Base-by-base conservation (phyloP, 208 protist species). In the Wallacemonas sp. region DNA sequence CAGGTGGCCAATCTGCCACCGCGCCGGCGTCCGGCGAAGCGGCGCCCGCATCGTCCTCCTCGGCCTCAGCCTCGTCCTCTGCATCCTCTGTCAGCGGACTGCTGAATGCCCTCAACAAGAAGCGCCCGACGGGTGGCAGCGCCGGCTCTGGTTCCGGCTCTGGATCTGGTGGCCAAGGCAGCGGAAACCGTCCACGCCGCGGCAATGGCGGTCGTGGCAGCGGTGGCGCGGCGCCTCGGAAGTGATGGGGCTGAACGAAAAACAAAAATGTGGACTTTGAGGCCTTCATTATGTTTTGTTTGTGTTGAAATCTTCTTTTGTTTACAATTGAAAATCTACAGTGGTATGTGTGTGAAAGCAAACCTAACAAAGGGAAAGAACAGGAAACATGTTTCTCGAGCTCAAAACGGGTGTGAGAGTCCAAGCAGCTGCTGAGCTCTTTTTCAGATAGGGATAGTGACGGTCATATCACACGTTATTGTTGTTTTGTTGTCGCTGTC, bases 71-170 rank as follows among this genome's bases (percentile, higher is more conserved):
- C 12, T 58, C 52, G 2, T 39, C 52, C 6, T 33, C 52, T 17
- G 52, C 32, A 4, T 58, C 52, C 16, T 58, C 52, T 5, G 52
- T 58, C 16, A 58, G 52, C 19, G 52, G 52, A 8, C 32, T 58
- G 30, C 30, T 58, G 29, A 58, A 58, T 21, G 52, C 52, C n/a
- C 32, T 58, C 30, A 58, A 58, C 52, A 58, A 58, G 52, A 58
- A 58, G 52, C 52, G 52, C 6, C 24, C 47, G 3, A 9, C 47
- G 3, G 47, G 47, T 23, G 47, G 47, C n/a, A 55, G 36, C 36
- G 6, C 36, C 6, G 14, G 14, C 44, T 6, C 24, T 19, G 23
- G 47, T 30, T 3, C 36, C 6, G 14, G 14, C 44, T 6, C 24
- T 19, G 23, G 47, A 9, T 3, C 21, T n/a, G 19, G 47, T 33